Percentiles rank a stretch among this genome's conserved stretches.
These are phyloP conservation scores for Orobanche coerulescens DNA, from an alignment of 257 asterid genomes.

Conservation along the genomic window DNA sequence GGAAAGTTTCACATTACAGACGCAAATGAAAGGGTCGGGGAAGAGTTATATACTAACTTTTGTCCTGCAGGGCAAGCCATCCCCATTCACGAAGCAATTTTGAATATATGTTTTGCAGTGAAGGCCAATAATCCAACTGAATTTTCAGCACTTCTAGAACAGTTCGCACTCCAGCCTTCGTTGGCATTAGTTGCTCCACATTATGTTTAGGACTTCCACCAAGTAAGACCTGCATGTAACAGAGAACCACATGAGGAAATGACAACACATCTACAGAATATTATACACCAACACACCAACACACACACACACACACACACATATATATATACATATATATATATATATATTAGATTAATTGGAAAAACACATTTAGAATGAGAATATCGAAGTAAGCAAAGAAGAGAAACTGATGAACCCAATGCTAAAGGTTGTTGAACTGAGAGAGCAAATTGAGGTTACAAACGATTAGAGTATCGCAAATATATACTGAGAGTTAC, in stretches of 20 bases:
- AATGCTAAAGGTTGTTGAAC: no score
- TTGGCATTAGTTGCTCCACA: slow-evolving; percentile 44
- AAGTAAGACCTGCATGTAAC: slow-evolving; percentile 63
- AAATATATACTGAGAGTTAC: no score
- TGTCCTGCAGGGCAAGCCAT: slow-evolving; percentile 32
- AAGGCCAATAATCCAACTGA: slow-evolving; percentile 77
- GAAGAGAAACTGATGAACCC: no score
- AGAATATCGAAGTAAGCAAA: no score
- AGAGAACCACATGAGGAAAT: slow-evolving; percentile 27
- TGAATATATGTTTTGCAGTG: slow-evolving; percentile 35
- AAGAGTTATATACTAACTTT: slow-evolving; percentile 49
- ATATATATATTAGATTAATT: no score
- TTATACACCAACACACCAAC: no score
- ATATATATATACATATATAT: no score
- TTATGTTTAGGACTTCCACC: slow-evolving; percentile 54
- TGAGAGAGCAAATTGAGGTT: no score
- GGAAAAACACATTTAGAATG: no score
- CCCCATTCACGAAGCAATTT: slow-evolving; percentile 58
- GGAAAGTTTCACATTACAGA: slow-evolving; percentile 7
- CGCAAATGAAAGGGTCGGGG: slow-evolving; percentile 12
- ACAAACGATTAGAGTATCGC: no score
- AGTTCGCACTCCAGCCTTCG: slow-evolving; percentile 63
- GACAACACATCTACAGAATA: not conserved
- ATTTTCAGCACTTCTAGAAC: slow-evolving; percentile 63
- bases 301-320: no score